A percentile compares a stretch with the other conserved stretches of the same genome.
These are phyloP conservation scores for Paraconiothyrium sp. DNA, from an alignment of 2,329 filamentous ascomycete genomes.

Conservation along the genomic window DNA sequence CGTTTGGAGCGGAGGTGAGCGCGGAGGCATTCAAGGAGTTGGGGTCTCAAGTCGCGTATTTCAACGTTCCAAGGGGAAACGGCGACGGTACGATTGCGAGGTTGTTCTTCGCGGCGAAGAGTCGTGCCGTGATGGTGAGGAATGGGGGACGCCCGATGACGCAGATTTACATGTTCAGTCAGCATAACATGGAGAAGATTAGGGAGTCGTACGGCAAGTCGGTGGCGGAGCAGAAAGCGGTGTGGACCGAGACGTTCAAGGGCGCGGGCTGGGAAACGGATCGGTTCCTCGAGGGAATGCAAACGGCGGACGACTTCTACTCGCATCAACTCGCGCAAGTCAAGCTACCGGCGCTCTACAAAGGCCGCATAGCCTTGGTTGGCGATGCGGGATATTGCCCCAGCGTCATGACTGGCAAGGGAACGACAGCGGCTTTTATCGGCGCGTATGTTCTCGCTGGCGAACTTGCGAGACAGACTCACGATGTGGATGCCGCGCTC, in stretches of 20 bases:
- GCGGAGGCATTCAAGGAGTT: constrained; percentile 27
- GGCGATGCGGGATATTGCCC: constrained; percentile 49
- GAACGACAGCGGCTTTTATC: constrained; percentile 40
- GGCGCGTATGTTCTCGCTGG: constrained; percentile 50
- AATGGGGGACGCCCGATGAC: constrained; percentile 49
- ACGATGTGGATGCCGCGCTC: constrained; percentile 30
- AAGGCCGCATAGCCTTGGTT: constrained; percentile 42
- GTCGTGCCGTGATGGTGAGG: constrained; percentile 53
- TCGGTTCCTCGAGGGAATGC: constrained; percentile 54
- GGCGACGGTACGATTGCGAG: constrained; percentile 49
- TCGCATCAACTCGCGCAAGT: constrained; percentile 55
- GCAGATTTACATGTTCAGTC: constrained; percentile 52
- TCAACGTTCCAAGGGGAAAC: constrained; percentile 42
- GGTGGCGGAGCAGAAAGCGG: constrained; percentile 50
- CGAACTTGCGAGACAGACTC: constrained; percentile 30
- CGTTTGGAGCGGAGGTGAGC: constrained; percentile 14
- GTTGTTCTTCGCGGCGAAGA: constrained; percentile 45
- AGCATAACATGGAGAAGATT: constrained; percentile 32
- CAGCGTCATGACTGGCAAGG: constrained; percentile 31
- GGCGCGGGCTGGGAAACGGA: constrained; percentile 57
- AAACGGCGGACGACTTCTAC: constrained; percentile 56
- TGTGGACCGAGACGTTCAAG: constrained; percentile 50
- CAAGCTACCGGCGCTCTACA: constrained; percentile 54
- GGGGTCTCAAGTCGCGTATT: constrained; percentile 46
- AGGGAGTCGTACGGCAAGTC: constrained; percentile 28